Conservation (phyloP, 495 filamentous ascomycete genomes). For the Hypoxylon fragiforme region DNA sequence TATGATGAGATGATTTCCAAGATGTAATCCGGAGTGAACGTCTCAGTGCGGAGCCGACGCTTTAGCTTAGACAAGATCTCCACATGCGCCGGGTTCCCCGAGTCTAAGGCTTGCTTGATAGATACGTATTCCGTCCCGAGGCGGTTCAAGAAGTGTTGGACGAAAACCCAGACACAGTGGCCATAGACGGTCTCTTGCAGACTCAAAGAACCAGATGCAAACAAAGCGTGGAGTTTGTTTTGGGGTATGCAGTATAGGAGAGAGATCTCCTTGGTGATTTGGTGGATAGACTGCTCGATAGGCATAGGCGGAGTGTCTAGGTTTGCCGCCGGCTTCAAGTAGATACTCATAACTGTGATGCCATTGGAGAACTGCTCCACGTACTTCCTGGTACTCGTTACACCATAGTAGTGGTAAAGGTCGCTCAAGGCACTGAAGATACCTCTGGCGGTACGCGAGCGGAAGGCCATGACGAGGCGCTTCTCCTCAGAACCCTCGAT, state of each 20-base stretch:
- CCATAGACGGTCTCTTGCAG: slow-evolving; percentile 97
- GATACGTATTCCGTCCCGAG: slow-evolving; percentile 91
- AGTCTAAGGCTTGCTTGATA: slow-evolving; percentile 77
- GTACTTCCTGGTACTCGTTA: slow-evolving; percentile 95
- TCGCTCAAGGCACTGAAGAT: slow-evolving; percentile 95
- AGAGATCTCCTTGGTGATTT: slow-evolving; percentile 98
- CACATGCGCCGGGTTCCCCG: slow-evolving; percentile 72
- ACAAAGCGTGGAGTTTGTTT: slow-evolving; percentile 89
- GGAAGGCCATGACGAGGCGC: slow-evolving; percentile 90
- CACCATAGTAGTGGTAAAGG: slow-evolving; percentile 97
- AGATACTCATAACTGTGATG: slow-evolving; percentile 93
- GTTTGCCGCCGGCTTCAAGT: slow-evolving; percentile 72
- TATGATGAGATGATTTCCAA: slow-evolving; percentile 94
- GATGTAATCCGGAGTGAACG: slow-evolving; percentile 97
- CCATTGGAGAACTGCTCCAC: slow-evolving; percentile 99
- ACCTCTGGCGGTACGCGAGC: slow-evolving; percentile 86
- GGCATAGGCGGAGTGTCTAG: slow-evolving; percentile 51
- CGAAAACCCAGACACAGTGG: slow-evolving; percentile 95
- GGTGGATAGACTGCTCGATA: slow-evolving; percentile 93
- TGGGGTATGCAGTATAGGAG: slow-evolving; percentile 97
- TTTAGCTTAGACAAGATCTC: slow-evolving; percentile 95
- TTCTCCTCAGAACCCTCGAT: slow-evolving; percentile 90
- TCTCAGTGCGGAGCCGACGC: slow-evolving; percentile 91
- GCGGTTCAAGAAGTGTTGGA: slow-evolving; percentile 95
- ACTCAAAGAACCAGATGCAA: slow-evolving; percentile 84